Conservation (phyloP, 225 moss, liverwort and hornwort species). For the Sphagnum tenellum region DNA sequence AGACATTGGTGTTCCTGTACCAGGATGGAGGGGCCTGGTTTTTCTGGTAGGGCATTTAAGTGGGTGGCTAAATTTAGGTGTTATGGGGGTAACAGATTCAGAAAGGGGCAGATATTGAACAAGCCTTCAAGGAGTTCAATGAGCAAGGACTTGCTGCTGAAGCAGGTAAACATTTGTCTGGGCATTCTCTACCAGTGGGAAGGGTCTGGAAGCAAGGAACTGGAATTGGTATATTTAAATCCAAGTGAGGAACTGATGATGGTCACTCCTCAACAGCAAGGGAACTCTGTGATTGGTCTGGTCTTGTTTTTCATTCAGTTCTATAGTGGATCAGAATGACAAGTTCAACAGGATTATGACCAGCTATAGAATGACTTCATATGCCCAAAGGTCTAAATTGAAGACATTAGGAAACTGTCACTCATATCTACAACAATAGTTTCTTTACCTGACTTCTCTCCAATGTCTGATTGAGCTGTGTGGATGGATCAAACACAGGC, state of each 20-base stretch:
- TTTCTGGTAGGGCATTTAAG: neutral
- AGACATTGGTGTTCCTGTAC: neutral
- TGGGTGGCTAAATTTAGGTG: neutral
- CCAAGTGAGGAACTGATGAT: no score
- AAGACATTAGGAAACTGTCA: neutral
- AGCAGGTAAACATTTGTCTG: constrained; percentile 35
- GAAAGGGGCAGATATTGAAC: constrained; percentile 31
- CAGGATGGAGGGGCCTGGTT: neutral
- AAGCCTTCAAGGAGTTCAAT: constrained; percentile 37
- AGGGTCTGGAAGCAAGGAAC: no score
- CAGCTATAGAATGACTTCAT: neutral
- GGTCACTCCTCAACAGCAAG: no score
- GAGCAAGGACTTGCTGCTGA: constrained; percentile 45
- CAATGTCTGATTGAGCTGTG: constrained; percentile 15
- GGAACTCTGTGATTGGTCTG: no score
- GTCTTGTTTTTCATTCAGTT: no score
- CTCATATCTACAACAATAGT: neutral
- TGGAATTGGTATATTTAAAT: no score
- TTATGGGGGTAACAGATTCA: constrained; percentile 25
- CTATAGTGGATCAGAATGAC: no score
- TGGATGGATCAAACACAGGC: constrained; percentile 21
- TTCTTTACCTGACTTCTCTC: neutral
- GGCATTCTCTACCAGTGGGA: neutral
- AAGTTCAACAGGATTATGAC: no score
- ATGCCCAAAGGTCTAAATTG: neutral